Evolutionary conservation across 345 rosid species (phyloP), one percentile per base, ranked within the genome.

Genomic region (Lumnitzera littorea): DNA sequence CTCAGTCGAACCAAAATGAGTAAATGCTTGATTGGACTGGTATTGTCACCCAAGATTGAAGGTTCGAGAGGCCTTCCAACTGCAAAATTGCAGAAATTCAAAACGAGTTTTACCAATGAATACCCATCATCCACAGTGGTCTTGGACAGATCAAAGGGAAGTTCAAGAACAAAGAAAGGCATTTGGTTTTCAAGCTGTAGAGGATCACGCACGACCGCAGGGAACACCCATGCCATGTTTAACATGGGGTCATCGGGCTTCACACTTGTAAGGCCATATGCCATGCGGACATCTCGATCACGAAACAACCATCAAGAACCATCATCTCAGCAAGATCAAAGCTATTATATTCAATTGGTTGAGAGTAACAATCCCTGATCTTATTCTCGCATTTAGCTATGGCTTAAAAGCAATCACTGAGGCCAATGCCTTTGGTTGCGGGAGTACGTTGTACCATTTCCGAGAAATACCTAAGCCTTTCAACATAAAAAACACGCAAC

Each of bases 221-320:
- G 70, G 7, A 77, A 63, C 9, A 84, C 56, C 85, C 85, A 76
- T 29, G 70, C 53, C 73, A 78, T 66, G 11, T 63, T 67, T 62
- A 80, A 67, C 8, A 80, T 64, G 0, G 87, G 82, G 52, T 82
- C 87, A 27, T 76, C 74, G 9, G 13, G 53, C 56, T 82, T 69
- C 10, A 62, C 24, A 2, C 50, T 29, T 1, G 76, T 66, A 12
- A 75, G 31, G 2, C 68, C 15, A 0, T 74, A 76, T 13, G 76
- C 76, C 11, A 78, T 72, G 46, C 77, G 51, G 57, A 82, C 23
- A 80, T 55, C 50, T 75, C 80, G 46, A 82, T 63, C 15, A 84
- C 65, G 57, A 84, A 84, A 36, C 90, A 84, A 14, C 83, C 80
- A 50, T 84, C 87, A 12, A 82, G 80, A 50, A 79, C 73, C 79